A percentile compares a stretch with the other conserved stretches of the same genome.
phyloP scores from a whole-genome alignment of 352 stramenopile species.

The Pythium coloratum region DNA sequence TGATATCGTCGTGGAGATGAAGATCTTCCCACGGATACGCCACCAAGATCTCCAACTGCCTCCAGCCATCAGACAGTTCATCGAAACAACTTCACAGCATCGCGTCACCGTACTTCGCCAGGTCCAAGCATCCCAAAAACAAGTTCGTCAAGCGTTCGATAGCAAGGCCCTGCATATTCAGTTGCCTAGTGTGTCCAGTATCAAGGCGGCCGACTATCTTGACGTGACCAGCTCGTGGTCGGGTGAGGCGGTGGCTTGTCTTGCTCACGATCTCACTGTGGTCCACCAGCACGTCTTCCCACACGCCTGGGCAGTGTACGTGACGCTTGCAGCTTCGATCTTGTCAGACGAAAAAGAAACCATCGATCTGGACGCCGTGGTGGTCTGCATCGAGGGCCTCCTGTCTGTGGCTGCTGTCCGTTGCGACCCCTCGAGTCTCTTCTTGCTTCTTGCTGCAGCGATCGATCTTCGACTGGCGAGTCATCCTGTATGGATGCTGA shows the following conservation, averaged over 20 bases:
- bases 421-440: slow-evolving; percentile 30
- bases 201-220: not conserved
- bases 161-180: not conserved
- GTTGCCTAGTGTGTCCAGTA: not conserved
- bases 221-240: not conserved
- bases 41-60: slow-evolving; percentile 28
- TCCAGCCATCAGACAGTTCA: not conserved
- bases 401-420: slow-evolving; percentile 32
- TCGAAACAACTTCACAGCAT: not conserved
- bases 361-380: not conserved
- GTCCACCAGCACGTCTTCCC: slow-evolving; percentile 8
- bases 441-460: slow-evolving; percentile 29
- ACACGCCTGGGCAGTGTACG: slow-evolving; percentile 1
- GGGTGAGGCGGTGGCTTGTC: not conserved
- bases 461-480: slow-evolving; percentile 22
- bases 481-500: slow-evolving; percentile 25
- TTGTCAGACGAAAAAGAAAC: not conserved
- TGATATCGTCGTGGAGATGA: slow-evolving; percentile 29
- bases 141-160: slow-evolving; percentile 1
- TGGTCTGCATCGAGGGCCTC: slow-evolving; percentile 15
- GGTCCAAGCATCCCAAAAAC: slow-evolving; percentile 7
- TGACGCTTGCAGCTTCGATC: not conserved
- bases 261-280: slow-evolving; percentile 1
- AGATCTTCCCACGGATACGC: slow-evolving; percentile 31
- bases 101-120: not conserved